Percentiles rank a stretch among this genome's conserved stretches.
Conservation (phyloP, 345 rosid genomes). For the Ceriops decandra region DNA sequence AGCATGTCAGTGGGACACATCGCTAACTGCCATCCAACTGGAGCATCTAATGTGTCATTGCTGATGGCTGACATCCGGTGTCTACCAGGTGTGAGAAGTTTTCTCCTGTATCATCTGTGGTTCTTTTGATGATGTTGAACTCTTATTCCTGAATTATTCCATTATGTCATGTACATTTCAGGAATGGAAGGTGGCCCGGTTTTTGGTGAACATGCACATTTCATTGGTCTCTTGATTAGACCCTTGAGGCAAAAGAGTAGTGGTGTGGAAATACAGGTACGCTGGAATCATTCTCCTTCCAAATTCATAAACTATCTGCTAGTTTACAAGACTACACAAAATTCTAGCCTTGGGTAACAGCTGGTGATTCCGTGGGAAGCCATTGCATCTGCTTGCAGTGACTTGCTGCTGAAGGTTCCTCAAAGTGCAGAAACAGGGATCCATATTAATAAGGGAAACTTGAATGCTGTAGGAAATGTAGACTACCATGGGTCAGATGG, state of each 20-base stretch:
- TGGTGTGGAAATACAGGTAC: conserved; percentile 94
- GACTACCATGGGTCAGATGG: conserved; percentile 25
- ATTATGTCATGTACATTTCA: conserved; percentile 27
- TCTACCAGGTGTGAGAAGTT: conserved; percentile 72
- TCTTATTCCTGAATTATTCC: too few relatives aligned
- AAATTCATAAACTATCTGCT: conserved; percentile 30
- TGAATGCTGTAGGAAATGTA: conserved; percentile 44
- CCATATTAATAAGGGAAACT: conserved; percentile 37
- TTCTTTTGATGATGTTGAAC: conserved; percentile 15
- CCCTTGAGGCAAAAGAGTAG: conserved; percentile 77
- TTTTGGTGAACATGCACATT: conserved; percentile 48
- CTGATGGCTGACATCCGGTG: conserved; percentile 93
- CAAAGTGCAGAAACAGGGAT: conserved; percentile 44
- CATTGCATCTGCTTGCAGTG: conserved; percentile 78
- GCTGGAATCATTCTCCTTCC: conserved; percentile 16
- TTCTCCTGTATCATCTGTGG: conserved; percentile 18
- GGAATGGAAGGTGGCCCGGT: conserved; percentile 95
- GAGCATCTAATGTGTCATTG: conserved; percentile 50
- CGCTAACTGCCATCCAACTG: conserved; percentile 70
- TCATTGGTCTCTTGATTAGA: conserved; percentile 72
- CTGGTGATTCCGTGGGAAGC: conserved; percentile 99
- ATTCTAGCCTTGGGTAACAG: conserved; percentile 91
- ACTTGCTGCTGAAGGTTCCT: conserved; percentile 70
- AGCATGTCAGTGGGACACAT: conserved; percentile 80
- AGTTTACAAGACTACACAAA: conserved; percentile 53